phyloP scores from a whole-genome alignment of 2,329 filamentous ascomycete genomes.

The Fusarium lateritium region DNA sequence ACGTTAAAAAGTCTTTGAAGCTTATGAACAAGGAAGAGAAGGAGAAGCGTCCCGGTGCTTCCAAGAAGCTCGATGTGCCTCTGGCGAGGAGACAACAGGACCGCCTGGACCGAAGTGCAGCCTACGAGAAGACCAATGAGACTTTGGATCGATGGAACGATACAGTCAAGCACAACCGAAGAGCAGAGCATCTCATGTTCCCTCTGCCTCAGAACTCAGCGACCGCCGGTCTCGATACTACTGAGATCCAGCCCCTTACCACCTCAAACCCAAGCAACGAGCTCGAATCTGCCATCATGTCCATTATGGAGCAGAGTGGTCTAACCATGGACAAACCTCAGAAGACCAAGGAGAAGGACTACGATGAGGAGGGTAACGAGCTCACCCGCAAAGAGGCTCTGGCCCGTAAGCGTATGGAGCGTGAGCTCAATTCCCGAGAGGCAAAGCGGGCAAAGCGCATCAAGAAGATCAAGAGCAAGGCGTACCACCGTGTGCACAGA shows the following conservation, averaged over 20 bases:
- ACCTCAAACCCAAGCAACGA: slow-evolving; percentile 79
- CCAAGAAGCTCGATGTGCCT: slow-evolving; percentile 84
- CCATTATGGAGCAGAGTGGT: slow-evolving; percentile 91
- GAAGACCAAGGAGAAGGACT: slow-evolving; percentile 70
- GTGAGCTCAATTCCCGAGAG: slow-evolving; percentile 90
- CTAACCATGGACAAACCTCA: slow-evolving; percentile 67
- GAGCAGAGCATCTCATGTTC: slow-evolving; percentile 91
- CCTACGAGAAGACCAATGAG: slow-evolving; percentile 92
- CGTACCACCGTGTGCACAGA: slow-evolving; percentile 91
- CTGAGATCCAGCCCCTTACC: slow-evolving; percentile 75
- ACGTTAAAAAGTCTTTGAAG: slow-evolving; percentile 85
- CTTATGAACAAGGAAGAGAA: slow-evolving; percentile 77
- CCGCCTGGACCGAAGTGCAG: slow-evolving; percentile 82
- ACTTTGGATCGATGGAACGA: slow-evolving; percentile 93
- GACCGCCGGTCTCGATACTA: slow-evolving; percentile 71
- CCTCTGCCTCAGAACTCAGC: slow-evolving; percentile 82
- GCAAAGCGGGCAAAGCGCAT: slow-evolving; percentile 91
- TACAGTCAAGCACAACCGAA: slow-evolving; percentile 93
- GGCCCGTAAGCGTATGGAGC: slow-evolving; percentile 81
- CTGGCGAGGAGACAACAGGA: slow-evolving; percentile 90
- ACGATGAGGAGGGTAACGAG: slow-evolving; percentile 80
- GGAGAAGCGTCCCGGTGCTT: slow-evolving; percentile 59
- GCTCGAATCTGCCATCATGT: slow-evolving; percentile 87
- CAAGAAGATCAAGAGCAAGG: slow-evolving; percentile 99
- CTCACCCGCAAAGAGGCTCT: slow-evolving; percentile 79